Evolutionary conservation across 768 basidiomycete genomes (phyloP), one percentile per base, ranked within the genome.

Genomic region (Tricholoma bakamatsutake): DNA sequence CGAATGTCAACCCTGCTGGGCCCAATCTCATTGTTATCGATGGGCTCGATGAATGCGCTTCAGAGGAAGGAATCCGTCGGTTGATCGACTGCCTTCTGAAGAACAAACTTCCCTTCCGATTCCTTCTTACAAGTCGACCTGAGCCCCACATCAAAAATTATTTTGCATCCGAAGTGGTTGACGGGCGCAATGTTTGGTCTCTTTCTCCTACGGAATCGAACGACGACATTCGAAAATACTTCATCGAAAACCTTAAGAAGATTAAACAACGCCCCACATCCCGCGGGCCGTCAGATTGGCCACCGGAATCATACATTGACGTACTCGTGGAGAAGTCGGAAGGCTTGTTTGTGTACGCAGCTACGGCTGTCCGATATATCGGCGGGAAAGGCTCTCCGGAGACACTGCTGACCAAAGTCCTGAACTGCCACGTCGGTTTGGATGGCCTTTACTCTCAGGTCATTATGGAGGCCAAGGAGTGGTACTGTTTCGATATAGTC

Each of bases 401-500:
- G 21, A 24, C 21, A 24, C 21, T 24, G 21, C 21, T 24, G 21
- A 24, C 21, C 21, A 24, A 51, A 11, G 55, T 56, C 51, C 55
- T 56, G 10, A 50, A 37, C 5, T 7, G 4, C 31, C 55, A 51
- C 43, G 21, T 3, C 28, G 55, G 55, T 40, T 49, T 56, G 48
- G 55, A 56, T 27, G n/a, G 37, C 40, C 28, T 56, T 9, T 56
- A 56, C 15, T 3, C 4, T n/a, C 55, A 56, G 27, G 55, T 51
- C 21, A 55, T 55, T 28, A 33, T 17, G 31, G 54, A 30, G 15
- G 54, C 54, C 46, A 55, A 24, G 54, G 21, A 47, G 27, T 49
- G 30, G 28, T 7, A 55, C 3, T 7, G 17, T 47, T 55, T 48
- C 30, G 12, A 55, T 35, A 45, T 55, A 27, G 45, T 55, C 42